Evolutionary conservation across 2,329 filamentous ascomycete genomes (phyloP).

Genomic region (Botrytis cinerea): DNA sequence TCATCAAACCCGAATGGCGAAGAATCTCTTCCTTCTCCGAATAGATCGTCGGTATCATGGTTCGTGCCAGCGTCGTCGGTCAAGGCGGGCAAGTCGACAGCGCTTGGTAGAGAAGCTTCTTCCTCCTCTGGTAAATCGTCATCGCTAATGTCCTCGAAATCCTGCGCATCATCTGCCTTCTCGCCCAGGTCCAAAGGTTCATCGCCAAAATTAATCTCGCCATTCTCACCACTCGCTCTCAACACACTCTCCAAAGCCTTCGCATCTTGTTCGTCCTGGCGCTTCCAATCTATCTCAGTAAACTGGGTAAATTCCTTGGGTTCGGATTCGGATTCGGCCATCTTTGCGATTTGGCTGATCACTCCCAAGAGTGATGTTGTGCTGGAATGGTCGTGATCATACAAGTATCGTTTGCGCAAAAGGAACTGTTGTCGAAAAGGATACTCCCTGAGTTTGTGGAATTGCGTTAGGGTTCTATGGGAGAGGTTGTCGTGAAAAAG

Average conservation of each 20-base stretch:
- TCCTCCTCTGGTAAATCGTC: conserved; percentile 87
- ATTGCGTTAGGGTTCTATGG: not conserved
- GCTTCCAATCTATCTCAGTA: conserved; percentile 45
- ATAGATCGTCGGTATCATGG: conserved; percentile 64
- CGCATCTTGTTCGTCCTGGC: conserved; percentile 53
- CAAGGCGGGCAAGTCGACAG: conserved; percentile 38
- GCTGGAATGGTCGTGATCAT: conserved; percentile 16
- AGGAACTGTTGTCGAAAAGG: not conserved
- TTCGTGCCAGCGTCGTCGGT: conserved; percentile 61
- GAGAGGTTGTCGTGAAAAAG: not conserved
- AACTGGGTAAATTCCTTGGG: conserved; percentile 25
- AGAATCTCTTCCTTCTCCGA: conserved; percentile 56
- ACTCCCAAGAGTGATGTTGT: conserved; percentile 20
- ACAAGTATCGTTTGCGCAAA: conserved; percentile 4
- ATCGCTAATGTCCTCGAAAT: conserved; percentile 89
- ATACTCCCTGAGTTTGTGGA: not conserved
- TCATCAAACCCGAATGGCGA: conserved; percentile 37
- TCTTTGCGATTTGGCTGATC: conserved; percentile 25
- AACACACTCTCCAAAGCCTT: conserved; percentile 50
- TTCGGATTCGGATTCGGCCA: conserved; percentile 27
- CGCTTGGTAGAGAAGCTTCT: conserved; percentile 43
- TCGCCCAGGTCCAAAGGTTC: conserved; percentile 63
- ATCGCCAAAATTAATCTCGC: conserved; percentile 47
- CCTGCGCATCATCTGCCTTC: conserved; percentile 90
- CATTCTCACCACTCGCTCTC: conserved; percentile 43